phyloP scores from a whole-genome alignment of 352 stramenopile species.

The Phytopythium cucurbitacearum region DNA sequence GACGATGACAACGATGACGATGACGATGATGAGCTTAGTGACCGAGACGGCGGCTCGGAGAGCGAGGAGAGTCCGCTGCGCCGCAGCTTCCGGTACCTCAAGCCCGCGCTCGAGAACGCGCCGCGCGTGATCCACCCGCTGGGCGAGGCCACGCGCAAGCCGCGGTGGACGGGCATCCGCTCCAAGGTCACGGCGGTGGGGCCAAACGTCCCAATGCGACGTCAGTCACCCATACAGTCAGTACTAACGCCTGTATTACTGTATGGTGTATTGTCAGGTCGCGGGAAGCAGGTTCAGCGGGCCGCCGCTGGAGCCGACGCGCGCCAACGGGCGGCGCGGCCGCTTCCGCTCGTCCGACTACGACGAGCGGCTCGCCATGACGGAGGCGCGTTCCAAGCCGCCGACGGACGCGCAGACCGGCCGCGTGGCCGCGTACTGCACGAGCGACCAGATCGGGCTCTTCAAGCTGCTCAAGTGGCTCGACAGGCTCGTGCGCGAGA shows the following conservation, averaged over 20 bases:
- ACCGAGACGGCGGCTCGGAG: constrained; percentile 3
- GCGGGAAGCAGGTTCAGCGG: not conserved
- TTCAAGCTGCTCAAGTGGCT: constrained; percentile 78
- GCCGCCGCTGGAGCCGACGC: constrained; percentile 3
- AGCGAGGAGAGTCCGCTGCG: constrained; percentile 7
- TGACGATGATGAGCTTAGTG: constrained; percentile 3
- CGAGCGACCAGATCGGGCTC: constrained; percentile 60
- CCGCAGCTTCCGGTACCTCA: constrained; percentile 7
- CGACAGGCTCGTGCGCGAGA: constrained; percentile 22
- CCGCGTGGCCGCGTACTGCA: constrained; percentile 65
- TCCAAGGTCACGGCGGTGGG: constrained; percentile 20
- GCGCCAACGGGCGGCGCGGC: constrained; percentile 13
- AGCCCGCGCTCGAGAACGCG: constrained; percentile 9
- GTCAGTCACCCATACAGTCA: too few species aligned
- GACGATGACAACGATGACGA: constrained; percentile 1
- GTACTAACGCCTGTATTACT: too few species aligned
- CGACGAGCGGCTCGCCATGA: constrained; percentile 31
- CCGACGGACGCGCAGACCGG: constrained; percentile 33
- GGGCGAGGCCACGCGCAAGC: constrained; percentile 25
- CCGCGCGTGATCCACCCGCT: constrained; percentile 9
- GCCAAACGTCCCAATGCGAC: too few species aligned
- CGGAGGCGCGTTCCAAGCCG: constrained; percentile 25
- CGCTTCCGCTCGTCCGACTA: constrained; percentile 25
- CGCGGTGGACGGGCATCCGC: constrained; percentile 29
- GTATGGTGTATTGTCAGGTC: not conserved